Percentiles rank a stretch among this genome's conserved stretches.
Evolutionary conservation across 345 rosid species (phyloP).

Genomic region (Turritis glabra): DNA sequence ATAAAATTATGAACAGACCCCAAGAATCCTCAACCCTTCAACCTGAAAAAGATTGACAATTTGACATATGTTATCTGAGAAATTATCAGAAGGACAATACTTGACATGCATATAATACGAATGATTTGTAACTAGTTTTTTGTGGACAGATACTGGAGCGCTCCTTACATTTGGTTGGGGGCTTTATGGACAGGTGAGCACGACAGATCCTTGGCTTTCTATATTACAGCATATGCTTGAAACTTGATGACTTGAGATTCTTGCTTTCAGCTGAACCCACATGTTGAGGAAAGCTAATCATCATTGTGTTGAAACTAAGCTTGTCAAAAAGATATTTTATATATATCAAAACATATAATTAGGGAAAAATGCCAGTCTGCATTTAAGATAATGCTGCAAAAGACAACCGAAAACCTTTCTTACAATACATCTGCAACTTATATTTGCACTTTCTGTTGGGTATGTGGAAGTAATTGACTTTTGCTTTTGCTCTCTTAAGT

Average conservation of each 20-base stretch:
- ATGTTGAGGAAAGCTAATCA: not conserved
- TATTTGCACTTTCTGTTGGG: not conserved
- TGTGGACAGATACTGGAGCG: constrained; percentile 85
- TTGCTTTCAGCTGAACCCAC: constrained; percentile 3
- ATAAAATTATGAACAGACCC: not conserved
- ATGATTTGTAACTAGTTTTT: constrained; percentile 20
- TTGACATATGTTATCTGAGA: not conserved
- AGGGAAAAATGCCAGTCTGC: constrained; percentile 5
- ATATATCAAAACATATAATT: not conserved
- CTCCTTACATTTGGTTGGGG: constrained; percentile 99
- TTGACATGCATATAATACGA: not conserved
- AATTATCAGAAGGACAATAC: not conserved
- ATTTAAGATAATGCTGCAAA: constrained; percentile 54
- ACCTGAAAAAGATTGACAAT: constrained; percentile 7
- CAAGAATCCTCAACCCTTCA: not conserved
- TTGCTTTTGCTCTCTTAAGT: constrained; percentile 43
- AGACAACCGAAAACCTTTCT: constrained; percentile 32
- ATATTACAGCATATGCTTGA: not conserved
- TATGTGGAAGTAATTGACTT: not conserved
- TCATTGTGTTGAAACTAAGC: constrained; percentile 14
- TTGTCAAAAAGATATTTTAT: not conserved
- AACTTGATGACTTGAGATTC: constrained; percentile 11
- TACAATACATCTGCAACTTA: constrained; percentile 1
- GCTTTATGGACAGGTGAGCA: constrained; percentile 94
- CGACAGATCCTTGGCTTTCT: constrained; percentile 18